A percentile compares a stretch with the other conserved stretches of the same genome.
phyloP scores from a whole-genome alignment of 1,284 basidiomycete genomes.

The Abortiporus biennis region DNA sequence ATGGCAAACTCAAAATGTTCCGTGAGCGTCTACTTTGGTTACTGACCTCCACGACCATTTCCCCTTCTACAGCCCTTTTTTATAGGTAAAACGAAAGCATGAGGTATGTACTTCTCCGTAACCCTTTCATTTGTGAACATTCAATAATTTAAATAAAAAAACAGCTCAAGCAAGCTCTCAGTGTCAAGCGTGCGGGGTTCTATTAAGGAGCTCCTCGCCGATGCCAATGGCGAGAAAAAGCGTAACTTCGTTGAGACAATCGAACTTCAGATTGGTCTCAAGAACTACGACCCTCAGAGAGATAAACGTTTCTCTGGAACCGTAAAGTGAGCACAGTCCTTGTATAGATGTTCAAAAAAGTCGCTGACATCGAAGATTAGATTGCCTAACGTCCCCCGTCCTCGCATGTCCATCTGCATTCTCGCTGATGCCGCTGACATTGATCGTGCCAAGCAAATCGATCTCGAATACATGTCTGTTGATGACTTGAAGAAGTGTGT shows the following conservation, averaged over 20 bases:
- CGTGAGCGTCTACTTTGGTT: no score
- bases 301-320: slow-evolving; percentile 98
- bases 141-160: not conserved
- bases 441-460: slow-evolving; percentile 97
- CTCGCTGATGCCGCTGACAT: slow-evolving; percentile 98
- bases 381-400: slow-evolving; percentile 94
- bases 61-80: slow-evolving; percentile 6
- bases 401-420: slow-evolving; percentile 99
- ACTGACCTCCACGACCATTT: no score
- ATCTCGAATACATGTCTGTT: slow-evolving; percentile 98
- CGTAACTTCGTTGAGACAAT: slow-evolving; percentile 91
- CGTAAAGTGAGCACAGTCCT: slow-evolving; percentile 62
- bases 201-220: slow-evolving; percentile 78
- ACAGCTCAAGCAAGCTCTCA: slow-evolving; percentile 70
- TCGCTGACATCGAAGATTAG: slow-evolving; percentile 33
- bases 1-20: no score
- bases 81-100: slow-evolving; percentile 20
- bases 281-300: slow-evolving; percentile 96
- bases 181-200: slow-evolving; percentile 98
- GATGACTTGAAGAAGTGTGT: slow-evolving; percentile 97
- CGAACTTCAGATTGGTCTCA: slow-evolving; percentile 95
- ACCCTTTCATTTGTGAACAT: not conserved
- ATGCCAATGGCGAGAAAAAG: slow-evolving; percentile 78
- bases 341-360: not conserved
- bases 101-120: slow-evolving; percentile 16